Evolutionary conservation across 768 basidiomycete species (phyloP), one percentile per base, ranked within the genome.

Genomic region (Pleurotus cornucopiae): DNA sequence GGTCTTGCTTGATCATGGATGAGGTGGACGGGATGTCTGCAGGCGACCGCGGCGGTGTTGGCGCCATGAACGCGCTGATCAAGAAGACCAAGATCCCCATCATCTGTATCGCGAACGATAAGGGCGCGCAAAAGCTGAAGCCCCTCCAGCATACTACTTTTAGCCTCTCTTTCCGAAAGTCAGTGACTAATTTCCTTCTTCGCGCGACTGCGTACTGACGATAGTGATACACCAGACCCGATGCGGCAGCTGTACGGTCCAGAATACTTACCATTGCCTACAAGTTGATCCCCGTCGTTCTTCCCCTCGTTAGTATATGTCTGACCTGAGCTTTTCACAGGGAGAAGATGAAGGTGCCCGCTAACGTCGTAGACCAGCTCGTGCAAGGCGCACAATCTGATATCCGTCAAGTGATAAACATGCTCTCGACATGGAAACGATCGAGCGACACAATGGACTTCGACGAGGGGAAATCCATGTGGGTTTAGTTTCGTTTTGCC

Each of bases 11-110:
- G 45, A 98, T 99, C 67, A 98, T 99, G 96, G 97, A 99, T 64
- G 97, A 99, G 68, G 96, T 98, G 2, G 97, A 99, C 61, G 97
- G 97, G 1, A 99, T 98, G 95, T 96, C 94, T 4, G 91, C 91
- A 2, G 97, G 97, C 14, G 97, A 99, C 70, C 81, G 97, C 45
- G 97, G 97, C 13, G 97, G 97, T 55, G 91, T 98, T 1, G 96
- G 93, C 20, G 97, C 97, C 5, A 67, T 99, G 62, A 93, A 93
- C 57, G 85, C 86, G 0, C 66, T 99, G 58, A 96, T 99, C 63
- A 94, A 25, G 23, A 25, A 25, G 23, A 25, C 23, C 23, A 25
- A 97, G 94, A 84, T 97, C 48, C 97, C 97, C 0, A 92, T 99
- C 60, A 97, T 99, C 34, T 94, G 96, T 63, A 98, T 99, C 58